Evolutionary conservation across 305 asterid species (phyloP).

Genomic region (Euphrasia arctica): DNA sequence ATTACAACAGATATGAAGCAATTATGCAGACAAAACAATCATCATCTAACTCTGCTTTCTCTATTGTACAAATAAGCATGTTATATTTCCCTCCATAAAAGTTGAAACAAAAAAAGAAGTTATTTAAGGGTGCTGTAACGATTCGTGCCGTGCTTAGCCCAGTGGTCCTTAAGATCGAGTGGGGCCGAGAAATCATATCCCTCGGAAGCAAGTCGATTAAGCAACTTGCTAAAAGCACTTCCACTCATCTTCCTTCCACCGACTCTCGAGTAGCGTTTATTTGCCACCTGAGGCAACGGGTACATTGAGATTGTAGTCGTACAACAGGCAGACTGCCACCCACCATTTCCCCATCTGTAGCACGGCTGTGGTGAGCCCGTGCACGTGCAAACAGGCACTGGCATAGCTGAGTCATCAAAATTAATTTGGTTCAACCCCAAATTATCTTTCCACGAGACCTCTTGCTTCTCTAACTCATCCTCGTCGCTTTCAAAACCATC

Average conservation of each 20-base stretch:
- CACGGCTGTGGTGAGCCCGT: slow-evolving; percentile 91
- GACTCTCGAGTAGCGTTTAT: slow-evolving; percentile 70
- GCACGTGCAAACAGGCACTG: slow-evolving; percentile 87
- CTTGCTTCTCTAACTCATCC: slow-evolving; percentile 45
- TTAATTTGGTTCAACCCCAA: slow-evolving; percentile 69
- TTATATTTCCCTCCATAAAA: not conserved
- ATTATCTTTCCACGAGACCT: slow-evolving; percentile 67
- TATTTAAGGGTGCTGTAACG: slow-evolving; percentile 79
- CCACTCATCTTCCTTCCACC: slow-evolving; percentile 94
- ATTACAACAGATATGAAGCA: slow-evolving; percentile 1
- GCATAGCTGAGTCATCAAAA: slow-evolving; percentile 81
- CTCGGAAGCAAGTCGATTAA: slow-evolving; percentile 66
- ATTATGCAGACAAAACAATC: slow-evolving; percentile 3
- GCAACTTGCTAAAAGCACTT: slow-evolving; percentile 71
- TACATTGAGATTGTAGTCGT: slow-evolving; percentile 84
- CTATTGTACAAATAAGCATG: slow-evolving; percentile 1
- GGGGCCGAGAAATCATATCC: slow-evolving; percentile 74
- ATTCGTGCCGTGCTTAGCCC: slow-evolving; percentile 94
- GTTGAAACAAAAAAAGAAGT: slow-evolving; percentile 9
- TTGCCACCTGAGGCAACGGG: slow-evolving; percentile 77
- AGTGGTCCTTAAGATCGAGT: slow-evolving; percentile 78
- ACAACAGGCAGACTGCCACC: slow-evolving; percentile 96
- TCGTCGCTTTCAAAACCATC: slow-evolving; percentile 43
- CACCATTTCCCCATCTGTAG: slow-evolving; percentile 93
- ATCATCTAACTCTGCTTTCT: not conserved